A percentile compares a stretch with the other conserved stretches of the same genome.
These are phyloP conservation scores for Auriscalpium vulgare DNA, from an alignment of 768 basidiomycete genomes.

Conservation along the genomic window DNA sequence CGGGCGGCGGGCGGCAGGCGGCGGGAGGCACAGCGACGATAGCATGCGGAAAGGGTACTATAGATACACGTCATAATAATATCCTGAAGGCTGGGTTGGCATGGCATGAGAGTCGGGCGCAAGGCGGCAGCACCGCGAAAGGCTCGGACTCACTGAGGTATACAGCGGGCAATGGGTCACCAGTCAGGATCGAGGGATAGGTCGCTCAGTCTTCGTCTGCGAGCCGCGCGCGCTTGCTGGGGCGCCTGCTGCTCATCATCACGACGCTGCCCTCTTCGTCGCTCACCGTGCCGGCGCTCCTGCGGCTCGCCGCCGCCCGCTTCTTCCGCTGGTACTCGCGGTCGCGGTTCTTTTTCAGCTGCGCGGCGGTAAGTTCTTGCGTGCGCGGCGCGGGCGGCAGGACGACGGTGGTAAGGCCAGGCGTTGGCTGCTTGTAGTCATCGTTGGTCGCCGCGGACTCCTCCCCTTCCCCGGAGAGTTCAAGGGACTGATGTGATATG, in stretches of 20 bases:
- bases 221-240: conserved; percentile 61
- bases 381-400: conserved; percentile 64
- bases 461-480: conserved; percentile 64
- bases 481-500: conserved; percentile 51
- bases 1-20: no score
- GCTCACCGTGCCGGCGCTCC: conserved; percentile 60
- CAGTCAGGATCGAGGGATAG: neutral
- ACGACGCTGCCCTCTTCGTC: conserved; percentile 59
- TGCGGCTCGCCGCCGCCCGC: conserved; percentile 50
- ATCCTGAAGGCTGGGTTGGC: neutral
- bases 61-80: neutral
- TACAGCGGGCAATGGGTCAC: neutral
- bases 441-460: conserved; percentile 55
- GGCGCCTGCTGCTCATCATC: conserved; percentile 37
- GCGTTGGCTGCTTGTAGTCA: conserved; percentile 61
- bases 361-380: conserved; percentile 62
- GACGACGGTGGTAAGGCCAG: conserved; percentile 69
- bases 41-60: conserved; percentile 1
- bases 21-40: no score
- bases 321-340: conserved; percentile 77
- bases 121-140: neutral
- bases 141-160: neutral
- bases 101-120: neutral
- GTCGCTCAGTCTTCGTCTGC: conserved; percentile 38
- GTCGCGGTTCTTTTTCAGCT: conserved; percentile 73